Evolutionary conservation across 805 yeast species (phyloP), one percentile per base, ranked within the genome.

Genomic region (Allodekkera sacchari): DNA sequence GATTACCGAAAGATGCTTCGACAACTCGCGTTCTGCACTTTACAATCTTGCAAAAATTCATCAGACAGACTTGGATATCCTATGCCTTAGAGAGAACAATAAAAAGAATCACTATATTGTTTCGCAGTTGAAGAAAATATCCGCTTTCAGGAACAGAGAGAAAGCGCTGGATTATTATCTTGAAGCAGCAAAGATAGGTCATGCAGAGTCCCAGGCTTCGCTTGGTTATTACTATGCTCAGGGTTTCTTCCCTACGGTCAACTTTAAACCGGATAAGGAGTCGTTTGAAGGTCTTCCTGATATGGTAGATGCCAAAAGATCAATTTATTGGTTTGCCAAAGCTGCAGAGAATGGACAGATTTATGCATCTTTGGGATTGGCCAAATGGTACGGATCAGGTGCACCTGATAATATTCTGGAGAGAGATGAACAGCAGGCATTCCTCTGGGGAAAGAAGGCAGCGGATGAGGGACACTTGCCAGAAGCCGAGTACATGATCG

Each of bases 311-410:
- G 66, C 83, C 5, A 60, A 64, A 33, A 66, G 71, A 39, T 71
- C 82, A 7, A 66, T 82, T 30, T 80, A 80, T 10, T 83, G 89
- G 88, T 83, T 81, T 52, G 62, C 77, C 7, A 63, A 72, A 33
- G 78, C 83, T 4, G 84, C 87, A 28, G 67, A 63, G 26, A 62
- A 67, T 37, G 80, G 78, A 11, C 77, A 79, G 44, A 65, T 78
- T 0, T 71, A 77, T 46, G 77, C 83, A 3, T 80, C 81, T 50
- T 61, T 82, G 49, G 84, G 83, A 0, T 55, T 82, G 22, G 71
- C 81, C 37, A 87, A 87, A 29, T 81, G 89, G 88, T 74, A 77
- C 43, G 63, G 81, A 9, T 75, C 85, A 0, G 94, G 94, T 2
- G 74, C 74, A 1, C 62, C 64, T 10, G 71, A 65, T 2, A 17